Conservation (phyloP, 2,329 filamentous ascomycete genomes). For the Cladosporium sp. region DNA sequence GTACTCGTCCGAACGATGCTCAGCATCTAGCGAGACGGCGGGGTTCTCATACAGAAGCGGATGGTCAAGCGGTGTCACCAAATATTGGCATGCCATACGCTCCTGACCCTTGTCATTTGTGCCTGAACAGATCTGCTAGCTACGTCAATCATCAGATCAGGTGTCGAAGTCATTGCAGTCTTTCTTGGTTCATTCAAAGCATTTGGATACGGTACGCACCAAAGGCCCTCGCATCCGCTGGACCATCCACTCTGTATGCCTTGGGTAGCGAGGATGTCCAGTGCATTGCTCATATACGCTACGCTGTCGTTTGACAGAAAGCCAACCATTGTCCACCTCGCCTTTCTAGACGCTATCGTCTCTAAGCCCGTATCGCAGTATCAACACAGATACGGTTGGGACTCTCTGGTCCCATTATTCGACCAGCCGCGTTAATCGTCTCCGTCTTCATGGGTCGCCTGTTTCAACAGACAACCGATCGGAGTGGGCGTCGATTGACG, state of each 20-base stretch:
- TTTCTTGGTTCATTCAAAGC: neutral
- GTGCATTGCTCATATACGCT: constrained; percentile 47
- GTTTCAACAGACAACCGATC: constrained; percentile 33
- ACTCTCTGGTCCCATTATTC: constrained; percentile 37
- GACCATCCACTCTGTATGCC: constrained; percentile 5
- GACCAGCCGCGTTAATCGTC: constrained; percentile 66
- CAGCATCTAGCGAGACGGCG: constrained; percentile 53
- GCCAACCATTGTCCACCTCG: constrained; percentile 44
- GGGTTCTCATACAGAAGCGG: constrained; percentile 40
- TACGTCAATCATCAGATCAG: constrained; percentile 6
- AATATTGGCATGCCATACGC: constrained; percentile 25
- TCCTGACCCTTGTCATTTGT: constrained; percentile 24
- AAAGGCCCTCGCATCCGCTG: constrained; percentile 11
- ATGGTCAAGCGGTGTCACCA: constrained; percentile 27
- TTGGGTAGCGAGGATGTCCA: constrained; percentile 41
- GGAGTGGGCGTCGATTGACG: constrained; percentile 50
- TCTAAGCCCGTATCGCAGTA: constrained; percentile 26
- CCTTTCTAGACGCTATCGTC: constrained; percentile 38
- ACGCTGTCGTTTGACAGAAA: constrained; percentile 33
- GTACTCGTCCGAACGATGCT: constrained; percentile 58
- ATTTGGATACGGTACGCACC: constrained; percentile 24
- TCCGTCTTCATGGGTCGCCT: constrained; percentile 38
- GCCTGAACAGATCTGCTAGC: constrained; percentile 15
- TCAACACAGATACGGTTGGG: constrained; percentile 9
- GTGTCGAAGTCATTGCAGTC: neutral